Evolutionary conservation across 108 stramenopile genomes (phyloP).

Genomic region (Conticribra guillardii): DNA sequence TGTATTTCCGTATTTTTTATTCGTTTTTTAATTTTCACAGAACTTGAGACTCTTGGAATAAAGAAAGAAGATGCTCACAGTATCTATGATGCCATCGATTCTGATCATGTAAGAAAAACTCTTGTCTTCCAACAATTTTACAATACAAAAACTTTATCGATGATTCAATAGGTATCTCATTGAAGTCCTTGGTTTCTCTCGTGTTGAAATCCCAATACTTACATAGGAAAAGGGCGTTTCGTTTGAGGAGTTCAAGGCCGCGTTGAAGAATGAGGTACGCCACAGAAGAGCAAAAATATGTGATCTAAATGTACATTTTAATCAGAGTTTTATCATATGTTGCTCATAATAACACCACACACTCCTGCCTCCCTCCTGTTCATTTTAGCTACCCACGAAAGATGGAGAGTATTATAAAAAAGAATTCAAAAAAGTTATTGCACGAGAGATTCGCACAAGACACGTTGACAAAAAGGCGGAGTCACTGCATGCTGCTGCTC

Average conservation of each 20-base stretch:
- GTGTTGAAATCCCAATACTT: background rate
- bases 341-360: too few species aligned
- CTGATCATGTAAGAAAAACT: conserved; percentile 7
- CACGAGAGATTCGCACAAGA: conserved; percentile 1
- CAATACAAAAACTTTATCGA: background rate
- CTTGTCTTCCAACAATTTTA: background rate
- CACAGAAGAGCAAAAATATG: too few species aligned
- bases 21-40: too few species aligned
- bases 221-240: conserved; percentile 16
- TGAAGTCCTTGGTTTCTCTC: too few species aligned
- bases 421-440: conserved; percentile 16
- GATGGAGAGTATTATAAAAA: conserved; percentile 14
- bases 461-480: background rate
- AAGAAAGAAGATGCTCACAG: conserved; percentile 12
- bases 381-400: background rate
- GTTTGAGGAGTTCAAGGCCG: conserved; percentile 21
- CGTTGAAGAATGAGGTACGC: background rate
- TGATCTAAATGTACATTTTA: too few species aligned
- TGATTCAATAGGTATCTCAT: too few species aligned
- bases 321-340: too few species aligned
- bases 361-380: too few species aligned
- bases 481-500: conserved; percentile 17
- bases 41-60: conserved; percentile 2
- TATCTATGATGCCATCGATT: conserved; percentile 11
- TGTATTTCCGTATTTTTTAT: too few species aligned